phyloP scores from a whole-genome alignment of 768 basidiomycete species.

The Dentipellis fragilis region DNA sequence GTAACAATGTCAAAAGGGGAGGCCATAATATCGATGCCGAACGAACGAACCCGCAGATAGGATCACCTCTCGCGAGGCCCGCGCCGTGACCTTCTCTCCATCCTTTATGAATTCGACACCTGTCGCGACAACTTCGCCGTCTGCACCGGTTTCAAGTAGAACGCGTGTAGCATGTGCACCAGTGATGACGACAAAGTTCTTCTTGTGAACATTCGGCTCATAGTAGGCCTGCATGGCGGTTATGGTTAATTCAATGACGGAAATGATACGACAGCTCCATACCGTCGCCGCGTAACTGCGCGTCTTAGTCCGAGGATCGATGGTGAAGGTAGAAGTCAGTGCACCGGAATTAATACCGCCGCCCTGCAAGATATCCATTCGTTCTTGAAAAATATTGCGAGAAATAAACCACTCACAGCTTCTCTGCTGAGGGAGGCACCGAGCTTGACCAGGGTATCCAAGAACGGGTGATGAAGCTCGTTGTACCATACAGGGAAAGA shows the following conservation, averaged over 20 bases:
- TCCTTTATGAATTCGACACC: not conserved
- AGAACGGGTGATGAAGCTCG: not conserved
- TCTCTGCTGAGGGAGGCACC: not conserved
- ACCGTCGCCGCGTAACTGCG: not conserved
- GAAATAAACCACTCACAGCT: not conserved
- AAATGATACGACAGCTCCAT: not conserved
- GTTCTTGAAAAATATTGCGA: not conserved
- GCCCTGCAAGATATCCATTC: not conserved
- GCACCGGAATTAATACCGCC: not conserved
- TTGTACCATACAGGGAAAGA: not conserved
- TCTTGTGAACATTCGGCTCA: not conserved
- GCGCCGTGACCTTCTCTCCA: not conserved
- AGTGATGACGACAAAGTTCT: not conserved
- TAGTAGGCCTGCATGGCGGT: not conserved
- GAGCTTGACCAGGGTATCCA: not conserved
- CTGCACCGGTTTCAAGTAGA: not conserved
- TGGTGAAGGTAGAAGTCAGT: not conserved
- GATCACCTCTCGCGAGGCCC: not conserved
- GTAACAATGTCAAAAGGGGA: not conserved
- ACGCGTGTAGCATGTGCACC: not conserved
- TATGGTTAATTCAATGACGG: too few relatives aligned
- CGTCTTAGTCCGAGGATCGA: not conserved
- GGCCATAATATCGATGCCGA: too few relatives aligned
- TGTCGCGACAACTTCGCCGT: not conserved
- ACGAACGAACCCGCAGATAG: not conserved